phyloP scores from a whole-genome alignment of 768 basidiomycete genomes.

The Lyophyllum shimeji region DNA sequence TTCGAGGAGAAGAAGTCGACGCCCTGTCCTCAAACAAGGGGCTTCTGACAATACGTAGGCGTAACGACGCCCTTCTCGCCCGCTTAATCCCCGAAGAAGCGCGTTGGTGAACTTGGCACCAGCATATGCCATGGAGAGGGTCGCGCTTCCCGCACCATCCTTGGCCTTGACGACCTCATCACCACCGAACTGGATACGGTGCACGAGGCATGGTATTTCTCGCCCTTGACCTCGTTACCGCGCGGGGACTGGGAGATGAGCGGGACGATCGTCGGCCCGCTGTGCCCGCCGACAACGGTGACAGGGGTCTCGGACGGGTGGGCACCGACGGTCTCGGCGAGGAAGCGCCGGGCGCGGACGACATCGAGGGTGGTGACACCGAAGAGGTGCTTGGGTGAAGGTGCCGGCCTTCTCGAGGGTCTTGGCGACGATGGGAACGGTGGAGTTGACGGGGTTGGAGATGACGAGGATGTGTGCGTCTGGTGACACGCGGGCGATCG shows the following conservation, averaged over 20 bases:
- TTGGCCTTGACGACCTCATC: slow-evolving; percentile 99
- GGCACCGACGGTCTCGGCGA: slow-evolving; percentile 64
- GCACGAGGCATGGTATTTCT: slow-evolving; percentile 76
- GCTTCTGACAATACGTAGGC: slow-evolving; percentile 89
- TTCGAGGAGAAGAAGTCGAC: slow-evolving; percentile 94
- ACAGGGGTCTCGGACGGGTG: slow-evolving; percentile 68
- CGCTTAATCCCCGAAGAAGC: slow-evolving; percentile 81
- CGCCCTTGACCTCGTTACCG: slow-evolving; percentile 74
- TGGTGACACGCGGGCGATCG: slow-evolving; percentile 83
- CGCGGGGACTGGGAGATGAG: slow-evolving; percentile 80
- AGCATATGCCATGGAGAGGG: slow-evolving; percentile 93
- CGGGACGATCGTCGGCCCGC: slow-evolving; percentile 96
- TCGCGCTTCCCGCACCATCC: slow-evolving; percentile 92
- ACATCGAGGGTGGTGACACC: slow-evolving; percentile 99
- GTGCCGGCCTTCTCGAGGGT: slow-evolving; percentile 90
- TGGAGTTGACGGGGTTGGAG: slow-evolving; percentile 98
- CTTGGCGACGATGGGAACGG: slow-evolving; percentile 94
- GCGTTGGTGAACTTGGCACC: slow-evolving; percentile 89
- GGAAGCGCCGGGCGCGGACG: slow-evolving; percentile 93
- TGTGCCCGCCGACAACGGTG: slow-evolving; percentile 94
- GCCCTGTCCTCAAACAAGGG: slow-evolving; percentile 82
- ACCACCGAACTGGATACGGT: slow-evolving; percentile 97
- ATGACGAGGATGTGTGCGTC: slow-evolving; percentile 95
- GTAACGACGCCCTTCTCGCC: slow-evolving; percentile 85
- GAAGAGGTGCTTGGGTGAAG: slow-evolving; percentile 84